phyloP scores from a whole-genome alignment of 208 protist genomes.

The Leishmania turanica region DNA sequence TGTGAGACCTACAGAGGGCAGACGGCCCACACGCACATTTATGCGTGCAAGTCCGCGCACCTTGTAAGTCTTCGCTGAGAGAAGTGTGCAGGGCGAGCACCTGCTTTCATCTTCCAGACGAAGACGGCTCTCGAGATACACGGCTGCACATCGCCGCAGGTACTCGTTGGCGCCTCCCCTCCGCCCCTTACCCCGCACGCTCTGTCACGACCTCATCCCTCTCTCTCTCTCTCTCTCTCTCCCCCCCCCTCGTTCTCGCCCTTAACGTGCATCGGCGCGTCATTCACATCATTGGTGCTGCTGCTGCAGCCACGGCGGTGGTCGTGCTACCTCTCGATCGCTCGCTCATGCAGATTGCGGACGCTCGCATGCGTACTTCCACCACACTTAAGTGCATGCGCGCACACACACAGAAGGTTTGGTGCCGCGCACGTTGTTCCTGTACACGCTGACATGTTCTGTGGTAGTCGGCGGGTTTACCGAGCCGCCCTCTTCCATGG shows the following conservation, averaged over 20 bases:
- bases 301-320: neutral
- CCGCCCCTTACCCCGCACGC: neutral
- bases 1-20: neutral
- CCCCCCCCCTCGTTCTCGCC: neutral
- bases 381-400: neutral
- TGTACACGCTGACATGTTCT: neutral
- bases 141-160: neutral
- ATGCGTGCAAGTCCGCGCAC: neutral
- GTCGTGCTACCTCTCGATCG: neutral
- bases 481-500: slow-evolving; percentile 30
- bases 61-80: neutral
- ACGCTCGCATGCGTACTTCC: neutral
- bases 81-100: neutral
- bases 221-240: neutral
- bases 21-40: neutral
- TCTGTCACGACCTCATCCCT: neutral
- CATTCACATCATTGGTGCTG: neutral
- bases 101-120: neutral
- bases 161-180: neutral
- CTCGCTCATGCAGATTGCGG: neutral
- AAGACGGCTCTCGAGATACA: neutral
- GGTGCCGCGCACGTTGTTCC: neutral
- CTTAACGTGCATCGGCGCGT: neutral
- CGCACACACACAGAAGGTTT: neutral
- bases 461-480: neutral